phyloP scores from a whole-genome alignment of 2,329 filamentous ascomycete genomes.

The Sclerotinia borealis region DNA sequence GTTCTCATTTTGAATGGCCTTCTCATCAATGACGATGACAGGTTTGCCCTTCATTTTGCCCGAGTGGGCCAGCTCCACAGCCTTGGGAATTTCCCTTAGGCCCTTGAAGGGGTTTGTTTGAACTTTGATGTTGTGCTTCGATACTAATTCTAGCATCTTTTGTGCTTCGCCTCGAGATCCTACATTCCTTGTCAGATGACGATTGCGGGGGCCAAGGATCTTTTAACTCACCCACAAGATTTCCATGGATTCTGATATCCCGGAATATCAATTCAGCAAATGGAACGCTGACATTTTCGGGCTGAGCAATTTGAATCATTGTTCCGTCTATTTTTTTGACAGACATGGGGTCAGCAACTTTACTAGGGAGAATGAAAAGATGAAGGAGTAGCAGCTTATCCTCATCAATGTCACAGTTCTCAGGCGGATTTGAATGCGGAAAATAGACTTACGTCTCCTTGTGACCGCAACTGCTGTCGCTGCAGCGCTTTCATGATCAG shows the following conservation, averaged over 20 bases:
- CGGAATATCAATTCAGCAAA: constrained; percentile 47
- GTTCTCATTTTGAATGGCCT: constrained; percentile 28
- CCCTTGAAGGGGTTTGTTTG: constrained; percentile 47
- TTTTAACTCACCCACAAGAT: constrained; percentile 30
- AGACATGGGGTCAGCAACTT: not conserved
- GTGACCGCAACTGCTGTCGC: constrained; percentile 49
- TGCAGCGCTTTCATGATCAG: constrained; percentile 45
- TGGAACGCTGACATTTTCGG: constrained; percentile 34
- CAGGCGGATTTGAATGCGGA: not conserved
- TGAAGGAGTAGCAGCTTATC: not conserved
- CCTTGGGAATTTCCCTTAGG: constrained; percentile 44
- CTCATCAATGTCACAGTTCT: not conserved
- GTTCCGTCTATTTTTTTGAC: constrained; percentile 34
- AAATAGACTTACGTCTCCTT: constrained; percentile 41
- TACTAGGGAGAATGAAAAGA: not conserved
- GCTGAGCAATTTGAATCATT: constrained; percentile 54
- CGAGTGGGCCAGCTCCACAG: constrained; percentile 44
- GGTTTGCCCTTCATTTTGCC: constrained; percentile 51
- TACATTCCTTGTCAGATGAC: constrained; percentile 19
- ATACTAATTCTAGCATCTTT: constrained; percentile 43
- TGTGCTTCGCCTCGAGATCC: constrained; percentile 39
- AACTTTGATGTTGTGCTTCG: constrained; percentile 42
- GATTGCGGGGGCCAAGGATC: constrained; percentile 4
- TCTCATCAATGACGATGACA: constrained; percentile 45
- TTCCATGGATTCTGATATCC: constrained; percentile 46